Evolutionary conservation across 1,284 basidiomycete species (phyloP).

Genomic region (Ceraceosorus guamensis): DNA sequence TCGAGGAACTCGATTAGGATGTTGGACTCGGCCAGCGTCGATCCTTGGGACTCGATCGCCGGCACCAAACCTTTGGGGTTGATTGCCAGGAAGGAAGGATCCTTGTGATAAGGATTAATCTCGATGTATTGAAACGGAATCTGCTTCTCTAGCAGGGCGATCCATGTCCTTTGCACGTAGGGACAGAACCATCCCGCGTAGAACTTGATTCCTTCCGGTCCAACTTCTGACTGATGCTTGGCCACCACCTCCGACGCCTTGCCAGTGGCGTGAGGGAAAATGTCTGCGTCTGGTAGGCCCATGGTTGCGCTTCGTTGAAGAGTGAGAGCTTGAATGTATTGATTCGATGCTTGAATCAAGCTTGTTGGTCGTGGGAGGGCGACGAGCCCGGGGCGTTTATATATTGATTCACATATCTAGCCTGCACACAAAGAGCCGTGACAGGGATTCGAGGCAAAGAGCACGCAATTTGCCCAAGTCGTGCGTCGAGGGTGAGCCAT

Average conservation of each 20-base stretch:
- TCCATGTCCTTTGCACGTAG: constrained; percentile 65
- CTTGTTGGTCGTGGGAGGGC: too few relatives aligned
- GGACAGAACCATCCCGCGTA: constrained; percentile 59
- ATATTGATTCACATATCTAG: too few relatives aligned
- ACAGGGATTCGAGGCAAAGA: too few relatives aligned
- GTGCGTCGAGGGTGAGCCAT: too few relatives aligned
- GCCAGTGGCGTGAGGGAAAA: constrained; percentile 5
- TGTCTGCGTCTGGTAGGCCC: constrained; percentile 1
- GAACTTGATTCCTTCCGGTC: neutral
- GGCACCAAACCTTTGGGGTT: constrained; percentile 74
- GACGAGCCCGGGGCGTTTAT: too few relatives aligned
- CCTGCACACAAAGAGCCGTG: too few relatives aligned
- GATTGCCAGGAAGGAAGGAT: constrained; percentile 63
- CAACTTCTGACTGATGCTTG: neutral
- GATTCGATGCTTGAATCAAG: too few relatives aligned
- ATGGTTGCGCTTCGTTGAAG: neutral
- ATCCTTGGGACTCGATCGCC: constrained; percentile 55
- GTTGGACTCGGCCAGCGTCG: constrained; percentile 21
- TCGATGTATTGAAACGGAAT: constrained; percentile 53
- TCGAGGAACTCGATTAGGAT: constrained; percentile 60
- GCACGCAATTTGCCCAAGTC: too few relatives aligned
- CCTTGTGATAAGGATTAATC: constrained; percentile 73
- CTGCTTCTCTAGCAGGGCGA: constrained; percentile 54
- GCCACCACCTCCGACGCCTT: neutral
- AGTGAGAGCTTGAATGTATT: too few relatives aligned